Base-by-base conservation (phyloP, 2,329 filamentous ascomycete genomes). In the Fusarium hainanense region DNA sequence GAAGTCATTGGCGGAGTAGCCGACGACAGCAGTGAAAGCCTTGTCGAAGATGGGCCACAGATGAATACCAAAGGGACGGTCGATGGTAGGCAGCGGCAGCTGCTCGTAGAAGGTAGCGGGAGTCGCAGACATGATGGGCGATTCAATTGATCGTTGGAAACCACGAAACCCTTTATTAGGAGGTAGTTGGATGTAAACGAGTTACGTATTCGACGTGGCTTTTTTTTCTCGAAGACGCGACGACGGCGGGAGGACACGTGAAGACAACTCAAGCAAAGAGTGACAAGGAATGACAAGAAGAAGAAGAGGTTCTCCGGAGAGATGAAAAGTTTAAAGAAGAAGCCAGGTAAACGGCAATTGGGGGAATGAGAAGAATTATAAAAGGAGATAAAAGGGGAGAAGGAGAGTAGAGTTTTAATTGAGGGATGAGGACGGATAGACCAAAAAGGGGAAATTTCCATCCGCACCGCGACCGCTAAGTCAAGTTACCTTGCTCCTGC, bases 11-110 rank as follows among this genome's bases (percentile, higher is more conserved):
- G 92, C 90, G 70, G 93, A 90, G 82, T 95, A 97, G 77, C 95
- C 95, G 62, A 88, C 87, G 70, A 93, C 85, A 61, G 85, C 81
- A 79, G 92, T 91, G 83, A 92, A 98, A 75, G 86, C 90, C 85
- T 94, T 93, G 84, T 91, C 92, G 88, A 98, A 98, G 82, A 97
- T 89, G 75, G 95, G 93, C 96, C 96, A 98, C 81, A 98, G 84
- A 70, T 92, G 87, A 74, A 98, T 85, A 80, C 95, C 96, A 77
- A 98, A 98, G 34, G 95, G 95, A 71, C 92, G 90, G 80, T 98
- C 94, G 81, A 98, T 86, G 68, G 93, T 93, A 59, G 95, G 95
- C 73, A 89, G 79, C 79, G 93, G 86, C 67, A 90, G 76, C 74
- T 86, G 82, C 77, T 87, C 84, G 81, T 82, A 85, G 70, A 87